Percentiles rank a stretch among this genome's conserved stretches.
phyloP scores from a whole-genome alignment of 225 moss, liverwort and hornwort species.

The Takakia lepidozioides region DNA sequence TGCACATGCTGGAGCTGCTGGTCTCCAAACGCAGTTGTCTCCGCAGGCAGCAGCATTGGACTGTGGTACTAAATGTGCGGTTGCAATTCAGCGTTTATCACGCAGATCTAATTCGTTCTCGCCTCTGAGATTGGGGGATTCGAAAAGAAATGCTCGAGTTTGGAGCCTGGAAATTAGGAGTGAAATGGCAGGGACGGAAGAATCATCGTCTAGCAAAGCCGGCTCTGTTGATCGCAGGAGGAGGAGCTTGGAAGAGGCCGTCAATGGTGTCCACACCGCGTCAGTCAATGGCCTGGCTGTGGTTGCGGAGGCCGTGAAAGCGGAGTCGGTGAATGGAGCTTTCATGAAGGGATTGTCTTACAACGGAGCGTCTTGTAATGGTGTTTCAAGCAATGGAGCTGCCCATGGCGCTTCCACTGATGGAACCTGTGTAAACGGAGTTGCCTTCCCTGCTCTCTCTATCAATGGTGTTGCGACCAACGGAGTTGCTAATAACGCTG shows the following conservation, averaged over 20 bases:
- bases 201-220: slow-evolving; percentile 16
- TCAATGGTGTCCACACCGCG: slow-evolving; percentile 18
- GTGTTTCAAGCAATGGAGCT: slow-evolving; percentile 17
- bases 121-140: slow-evolving; percentile 5
- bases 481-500: too few species aligned
- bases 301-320: slow-evolving; percentile 11
- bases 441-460: too few species aligned
- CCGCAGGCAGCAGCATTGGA: slow-evolving; percentile 11
- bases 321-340: slow-evolving; percentile 14
- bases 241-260: slow-evolving; percentile 14
- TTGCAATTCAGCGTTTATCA: slow-evolving; percentile 13
- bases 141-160: slow-evolving; percentile 16
- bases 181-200: slow-evolving; percentile 27
- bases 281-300: slow-evolving; percentile 21
- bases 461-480: too few species aligned
- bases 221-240: slow-evolving; percentile 4
- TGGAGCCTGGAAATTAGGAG: slow-evolving; percentile 31
- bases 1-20: slow-evolving; percentile 6
- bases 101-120: slow-evolving; percentile 17
- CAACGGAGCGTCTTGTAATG: slow-evolving; percentile 10
- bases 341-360: slow-evolving; percentile 10
- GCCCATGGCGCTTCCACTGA: slow-evolving; percentile 20
- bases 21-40: slow-evolving; percentile 11
- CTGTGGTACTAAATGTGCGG: slow-evolving; percentile 20
- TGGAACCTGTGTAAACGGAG: slow-evolving; percentile 15